phyloP scores from a whole-genome alignment of 129 eudicot species.

The Oenanthe sinensis region DNA sequence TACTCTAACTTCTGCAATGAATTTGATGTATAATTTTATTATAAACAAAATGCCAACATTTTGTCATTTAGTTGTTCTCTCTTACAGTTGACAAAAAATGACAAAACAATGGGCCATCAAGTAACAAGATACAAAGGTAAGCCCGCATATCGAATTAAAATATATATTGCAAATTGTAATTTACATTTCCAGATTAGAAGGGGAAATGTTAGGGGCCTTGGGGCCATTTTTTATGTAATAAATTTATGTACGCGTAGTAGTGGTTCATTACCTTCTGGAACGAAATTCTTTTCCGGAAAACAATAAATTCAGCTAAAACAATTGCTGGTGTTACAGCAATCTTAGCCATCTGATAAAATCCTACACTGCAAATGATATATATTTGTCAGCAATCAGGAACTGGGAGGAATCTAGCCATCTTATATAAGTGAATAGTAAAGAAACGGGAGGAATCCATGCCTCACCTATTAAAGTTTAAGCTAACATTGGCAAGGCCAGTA shows the following conservation, averaged over 20 bases:
- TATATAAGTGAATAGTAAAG: neutral
- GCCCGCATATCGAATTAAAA: neutral
- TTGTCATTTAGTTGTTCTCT: neutral
- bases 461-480: constrained; percentile 94
- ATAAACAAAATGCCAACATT: neutral
- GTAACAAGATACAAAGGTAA: neutral
- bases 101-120: neutral
- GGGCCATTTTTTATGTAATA: neutral
- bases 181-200: neutral
- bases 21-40: neutral
- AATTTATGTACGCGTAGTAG: neutral
- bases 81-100: neutral
- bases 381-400: neutral
- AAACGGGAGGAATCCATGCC: constrained; percentile 5
- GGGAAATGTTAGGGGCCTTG: no score
- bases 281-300: constrained; percentile 68
- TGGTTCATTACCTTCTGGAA: constrained; percentile 50
- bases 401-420: neutral
- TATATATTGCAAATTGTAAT: neutral
- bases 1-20: neutral
- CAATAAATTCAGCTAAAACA: constrained; percentile 84
- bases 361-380: constrained; percentile 51
- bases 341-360: constrained; percentile 99
- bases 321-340: constrained; percentile 95
- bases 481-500: constrained; percentile 93